Evolutionary conservation across 129 eudicot species (phyloP).

Genomic region (Tanacetum coccineum): DNA sequence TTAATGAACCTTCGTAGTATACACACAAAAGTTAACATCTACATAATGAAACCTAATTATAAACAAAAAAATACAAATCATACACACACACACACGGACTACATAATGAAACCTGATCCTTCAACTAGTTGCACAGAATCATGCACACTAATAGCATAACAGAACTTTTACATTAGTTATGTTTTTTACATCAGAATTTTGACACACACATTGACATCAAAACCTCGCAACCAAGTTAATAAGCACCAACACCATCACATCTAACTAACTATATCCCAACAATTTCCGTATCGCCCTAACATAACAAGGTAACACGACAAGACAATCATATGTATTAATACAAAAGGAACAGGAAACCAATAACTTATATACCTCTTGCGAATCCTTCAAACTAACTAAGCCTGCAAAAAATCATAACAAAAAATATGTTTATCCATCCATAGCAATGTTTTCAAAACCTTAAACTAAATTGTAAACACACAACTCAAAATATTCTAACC

Average conservation of each 20-base stretch:
- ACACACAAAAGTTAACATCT: constrained; percentile 19
- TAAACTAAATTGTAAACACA: constrained; percentile 8
- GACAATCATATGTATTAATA: too few relatives aligned
- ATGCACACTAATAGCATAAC: background rate
- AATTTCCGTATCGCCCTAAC: background rate
- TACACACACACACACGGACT: constrained; percentile 1
- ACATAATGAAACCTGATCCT: background rate
- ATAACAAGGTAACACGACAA: background rate
- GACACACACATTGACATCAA: background rate
- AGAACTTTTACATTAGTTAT: background rate
- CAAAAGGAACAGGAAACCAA: too few relatives aligned
- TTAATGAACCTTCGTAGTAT: constrained; percentile 3
- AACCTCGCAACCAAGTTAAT: constrained; percentile 8
- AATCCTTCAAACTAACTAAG: background rate
- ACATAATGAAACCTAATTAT: constrained; percentile 2
- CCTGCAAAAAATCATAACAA: background rate
- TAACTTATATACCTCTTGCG: too few relatives aligned
- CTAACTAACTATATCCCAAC: background rate
- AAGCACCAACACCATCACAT: constrained; percentile 11
- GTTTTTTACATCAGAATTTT: background rate
- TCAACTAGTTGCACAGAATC: constrained; percentile 4
- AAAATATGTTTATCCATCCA: background rate
- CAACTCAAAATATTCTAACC: background rate
- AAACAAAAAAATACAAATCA: background rate
- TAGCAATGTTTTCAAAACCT: background rate